Evolutionary conservation across 345 rosid species (phyloP).

Genomic region (Garcia nutans): DNA sequence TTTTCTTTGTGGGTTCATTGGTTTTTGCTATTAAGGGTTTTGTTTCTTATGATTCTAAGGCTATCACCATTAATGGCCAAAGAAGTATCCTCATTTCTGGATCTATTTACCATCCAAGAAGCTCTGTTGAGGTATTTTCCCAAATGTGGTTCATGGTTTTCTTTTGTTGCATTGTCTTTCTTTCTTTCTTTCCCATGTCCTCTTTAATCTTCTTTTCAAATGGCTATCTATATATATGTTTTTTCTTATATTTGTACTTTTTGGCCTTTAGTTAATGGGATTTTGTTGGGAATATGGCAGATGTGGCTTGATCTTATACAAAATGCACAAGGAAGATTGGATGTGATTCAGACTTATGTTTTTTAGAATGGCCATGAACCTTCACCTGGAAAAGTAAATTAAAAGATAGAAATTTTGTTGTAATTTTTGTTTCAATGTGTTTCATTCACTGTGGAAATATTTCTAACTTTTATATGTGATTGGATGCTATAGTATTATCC

Average conservation of each 20-base stretch:
- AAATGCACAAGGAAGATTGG: conserved; percentile 90
- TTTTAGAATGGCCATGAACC: conserved; percentile 99
- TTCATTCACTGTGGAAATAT: too few species aligned
- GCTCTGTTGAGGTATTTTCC: conserved; percentile 79
- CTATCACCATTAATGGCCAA: too few species aligned
- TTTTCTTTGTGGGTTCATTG: too few species aligned
- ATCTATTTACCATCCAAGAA: too few species aligned
- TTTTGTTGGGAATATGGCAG: conserved; percentile 37
- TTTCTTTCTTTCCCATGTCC: neutral
- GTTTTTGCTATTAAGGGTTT: too few species aligned
- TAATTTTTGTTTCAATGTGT: neutral
- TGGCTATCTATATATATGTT: conserved; percentile 20
- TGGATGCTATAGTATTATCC: too few species aligned
- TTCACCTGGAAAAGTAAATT: conserved; percentile 78
- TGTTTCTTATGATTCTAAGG: too few species aligned
- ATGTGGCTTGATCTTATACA: conserved; percentile 99
- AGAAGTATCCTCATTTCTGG: too few species aligned
- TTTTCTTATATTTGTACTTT: neutral
- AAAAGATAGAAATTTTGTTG: neutral
- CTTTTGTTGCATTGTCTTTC: conserved; percentile 17
- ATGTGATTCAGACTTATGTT: conserved; percentile 98
- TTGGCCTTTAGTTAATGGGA: conserved; percentile 9
- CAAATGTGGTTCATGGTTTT: conserved; percentile 30
- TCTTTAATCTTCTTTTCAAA: conserved; percentile 13
- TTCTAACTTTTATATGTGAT: too few species aligned